Conservation (phyloP, 1,284 basidiomycete species). For the Vanrija humicola region DNA sequence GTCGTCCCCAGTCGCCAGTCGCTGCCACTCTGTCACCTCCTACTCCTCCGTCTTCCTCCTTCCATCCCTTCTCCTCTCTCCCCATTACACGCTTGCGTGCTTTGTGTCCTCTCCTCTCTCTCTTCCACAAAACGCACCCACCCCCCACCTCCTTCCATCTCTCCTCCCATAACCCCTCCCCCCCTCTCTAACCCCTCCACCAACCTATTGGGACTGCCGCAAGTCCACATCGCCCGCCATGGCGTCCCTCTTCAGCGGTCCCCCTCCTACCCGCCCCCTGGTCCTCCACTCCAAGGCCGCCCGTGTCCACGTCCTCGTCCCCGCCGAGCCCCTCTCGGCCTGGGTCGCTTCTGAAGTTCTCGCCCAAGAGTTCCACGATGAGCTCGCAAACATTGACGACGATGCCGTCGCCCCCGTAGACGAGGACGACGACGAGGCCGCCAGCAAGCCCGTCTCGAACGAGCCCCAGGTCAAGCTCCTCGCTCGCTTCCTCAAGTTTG, state of each 20-base stretch:
- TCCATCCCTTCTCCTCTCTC: not conserved
- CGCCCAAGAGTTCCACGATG: conserved; percentile 74
- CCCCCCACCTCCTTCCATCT: conserved; percentile 1
- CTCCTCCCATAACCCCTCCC: not conserved
- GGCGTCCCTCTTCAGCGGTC: conserved; percentile 43
- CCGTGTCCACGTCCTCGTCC: conserved; percentile 71
- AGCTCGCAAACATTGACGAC: conserved; percentile 51
- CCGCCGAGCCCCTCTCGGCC: conserved; percentile 63
- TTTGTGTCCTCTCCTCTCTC: not conserved
- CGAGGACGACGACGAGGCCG: conserved; percentile 39
- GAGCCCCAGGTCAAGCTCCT: conserved; percentile 70
- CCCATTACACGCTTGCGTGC: not conserved
- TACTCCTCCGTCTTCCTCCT: conserved; percentile 1
- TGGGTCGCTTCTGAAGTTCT: conserved; percentile 87
- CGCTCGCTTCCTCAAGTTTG: conserved; percentile 72
- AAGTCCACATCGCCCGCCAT: conserved; percentile 30
- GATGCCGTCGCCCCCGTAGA: conserved; percentile 43
- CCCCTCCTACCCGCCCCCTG: conserved; percentile 46
- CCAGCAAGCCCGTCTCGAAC: conserved; percentile 26
- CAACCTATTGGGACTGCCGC: conserved; percentile 16
- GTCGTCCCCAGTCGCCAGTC: too few species aligned
- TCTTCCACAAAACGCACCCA: not conserved
- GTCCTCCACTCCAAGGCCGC: conserved; percentile 47
- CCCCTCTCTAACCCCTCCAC: not conserved
- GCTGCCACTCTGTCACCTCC: too few species aligned